Base-by-base conservation (phyloP, 176 grass and related monocot species). In the Oryza rufipogon region DNA sequence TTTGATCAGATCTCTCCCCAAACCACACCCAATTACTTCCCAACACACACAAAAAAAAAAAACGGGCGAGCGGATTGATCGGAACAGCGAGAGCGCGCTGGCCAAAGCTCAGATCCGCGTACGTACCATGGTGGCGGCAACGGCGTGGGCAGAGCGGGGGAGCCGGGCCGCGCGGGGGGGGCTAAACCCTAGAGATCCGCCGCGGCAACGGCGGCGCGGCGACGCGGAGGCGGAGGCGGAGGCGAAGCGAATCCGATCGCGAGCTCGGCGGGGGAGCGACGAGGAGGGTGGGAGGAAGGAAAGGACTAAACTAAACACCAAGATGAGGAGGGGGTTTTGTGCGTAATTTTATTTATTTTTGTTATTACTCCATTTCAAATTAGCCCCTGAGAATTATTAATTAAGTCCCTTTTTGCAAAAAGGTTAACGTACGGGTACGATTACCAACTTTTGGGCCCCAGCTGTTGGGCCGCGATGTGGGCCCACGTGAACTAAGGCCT, bases 1-100 rank as follows among this genome's bases (percentile, higher is more conserved):
- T 76, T 76, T 90, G 82, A 76, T 88, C 89, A 99, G 96, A 96
- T 96, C 96, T 92, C 82, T 6, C 68, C 45, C 39, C 49, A 3
- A 8, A 8, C 28, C 17, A 9, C 74, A 68, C 61, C 61, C 47
- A 68, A 61, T 15, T 51, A 61, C 0, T 68, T 41, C 26, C 39
- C 14, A 44, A 44, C 42, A 28, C n/a, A 45, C 7, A 13, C 38
- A 82, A 77, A 19, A 26, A 38, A 23, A 38, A 49, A 82, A 82
- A 20, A 16, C 66, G 49, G 49, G 64, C 25, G 10, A 80, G 52
- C 1, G 16, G 22, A 80, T 74, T 54, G 80, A 75, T 60, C 17
- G 30, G 84, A 87, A 75, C 79, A 63, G 64, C 67, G 54, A 39
- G 71, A 68, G 49, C 28, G 0, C 30, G 11, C 13, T 49, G 11